Base-by-base conservation (phyloP, 768 basidiomycete species). In the Kwoniella sp. region DNA sequence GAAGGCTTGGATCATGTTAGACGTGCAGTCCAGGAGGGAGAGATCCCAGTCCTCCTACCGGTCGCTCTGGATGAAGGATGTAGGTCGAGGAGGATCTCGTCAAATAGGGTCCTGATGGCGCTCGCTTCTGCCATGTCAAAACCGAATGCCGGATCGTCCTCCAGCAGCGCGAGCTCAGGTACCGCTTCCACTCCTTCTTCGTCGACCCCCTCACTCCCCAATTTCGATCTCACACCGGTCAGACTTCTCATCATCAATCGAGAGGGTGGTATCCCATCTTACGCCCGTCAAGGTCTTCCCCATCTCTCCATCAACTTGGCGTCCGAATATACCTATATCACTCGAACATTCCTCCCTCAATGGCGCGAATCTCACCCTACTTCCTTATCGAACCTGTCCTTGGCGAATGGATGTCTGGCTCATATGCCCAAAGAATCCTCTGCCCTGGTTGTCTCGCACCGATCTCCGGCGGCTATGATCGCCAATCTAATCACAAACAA, bases 401-500 rank as follows among this genome's bases (percentile, higher is more conserved):
- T 99, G 41, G 90, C 96, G 11, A 87, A 87, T 34, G 89, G 87
- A 38, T 99, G 96, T 79, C 85, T 99, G 45, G 83, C 85, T 1
- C 90, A 92, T 80, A 96, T 99, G 91, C 96, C 96, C 1, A 86
- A 90, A 7, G 86, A 90, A 2, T 92, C 95, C 1, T 96, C 93
- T 17, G 96, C 93, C 13, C 85, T 98, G 70, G 90, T 99, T 88
- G 96, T 98, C 55, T 95, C 93, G 15, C 96, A 99, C 82, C 91
- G 93, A 55, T 95, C 93, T 1, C 91, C 93, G 0, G 92, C 91
- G 66, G 92, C 92, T 1, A 86, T 99, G 67, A 98, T 99, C 73
- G 95, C 87, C 52, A 98, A 98, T 81, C 86, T 99, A 28, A 94
- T 99, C 76, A 99, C 95, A 31, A 99, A 99, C 81, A 95, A 93